Base-by-base conservation (phyloP, 2,329 filamentous ascomycete species). In the Curvularia spicifera region DNA sequence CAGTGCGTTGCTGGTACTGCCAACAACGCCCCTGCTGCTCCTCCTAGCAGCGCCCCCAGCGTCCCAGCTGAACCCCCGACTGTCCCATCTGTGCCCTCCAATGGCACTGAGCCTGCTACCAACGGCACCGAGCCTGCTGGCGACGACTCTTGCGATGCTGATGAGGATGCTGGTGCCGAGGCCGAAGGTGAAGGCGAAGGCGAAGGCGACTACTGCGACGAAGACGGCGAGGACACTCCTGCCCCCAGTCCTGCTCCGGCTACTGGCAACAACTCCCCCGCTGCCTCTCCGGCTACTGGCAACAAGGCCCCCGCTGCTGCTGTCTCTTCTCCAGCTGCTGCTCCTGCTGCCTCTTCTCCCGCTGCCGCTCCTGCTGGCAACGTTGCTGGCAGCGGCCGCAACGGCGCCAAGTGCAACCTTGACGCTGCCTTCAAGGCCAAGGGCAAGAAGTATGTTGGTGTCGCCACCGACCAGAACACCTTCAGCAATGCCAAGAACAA, bases 371-470 rank as follows among this genome's bases (percentile, higher is more conserved):
- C 18, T 18, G 28, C 5, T 13, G 57, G 63, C 9, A 60, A 49
- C 49, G 43, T 63, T 9, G 59, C 60, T 26, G 64, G 53, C 13
- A 64, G 43, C 22, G 60, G 66, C 5, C 53, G 67, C 39, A 65
- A 68, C 22, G 69, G 68, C 4, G 70, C 56, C 10, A 35, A 57
- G 12, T 73, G 70, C 62, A 65, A 65, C 54, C 84, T 83, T 74
- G 79, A 89, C 60, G 81, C 88, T 70, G 71, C 73, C 13, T 71
- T 89, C 77, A 84, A 84, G 71, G 82, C 83, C 56, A 83, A 85
- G 67, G 87, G 87, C 61, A 90, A 90, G 78, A 80, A 84, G 63
- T 91, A 90, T 77, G 85, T 84, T 54, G 89, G 88, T 63, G 83
- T 82, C 13, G 81, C 79, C 53, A 80, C 83, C 1, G 87, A 90